A percentile compares a stretch with the other conserved stretches of the same genome.
Conservation (phyloP, 805 yeast species). For the Yamadazyma endophytica region DNA sequence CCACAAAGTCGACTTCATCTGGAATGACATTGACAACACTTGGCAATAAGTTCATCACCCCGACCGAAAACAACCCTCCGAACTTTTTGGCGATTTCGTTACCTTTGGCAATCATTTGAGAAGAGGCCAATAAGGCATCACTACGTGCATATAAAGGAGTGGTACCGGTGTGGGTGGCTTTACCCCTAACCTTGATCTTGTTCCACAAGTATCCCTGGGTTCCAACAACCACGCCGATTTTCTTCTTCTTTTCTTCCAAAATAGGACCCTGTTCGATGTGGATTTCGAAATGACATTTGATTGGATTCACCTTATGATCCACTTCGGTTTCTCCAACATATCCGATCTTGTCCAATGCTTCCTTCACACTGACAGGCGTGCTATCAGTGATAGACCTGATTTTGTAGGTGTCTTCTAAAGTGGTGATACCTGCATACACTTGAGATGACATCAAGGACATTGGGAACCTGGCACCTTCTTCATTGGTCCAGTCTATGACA, state of each 20-base stretch:
- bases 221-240: conserved; percentile 63
- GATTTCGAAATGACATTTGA: conserved; percentile 68
- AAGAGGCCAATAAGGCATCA: conserved; percentile 58
- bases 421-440: conserved; percentile 57
- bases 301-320: conserved; percentile 45
- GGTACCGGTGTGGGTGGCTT: conserved; percentile 71
- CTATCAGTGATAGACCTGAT: conserved; percentile 50
- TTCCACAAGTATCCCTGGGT: conserved; percentile 68
- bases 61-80: conserved; percentile 56
- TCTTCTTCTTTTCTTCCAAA: conserved; percentile 50
- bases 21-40: conserved; percentile 68
- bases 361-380: conserved; percentile 42
- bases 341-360: conserved; percentile 59
- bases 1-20: conserved; percentile 51
- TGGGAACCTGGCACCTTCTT: conserved; percentile 79
- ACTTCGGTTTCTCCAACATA: conserved; percentile 53
- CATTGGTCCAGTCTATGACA: conserved; percentile 68
- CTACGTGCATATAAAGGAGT: conserved; percentile 60
- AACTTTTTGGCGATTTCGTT: conserved; percentile 50
- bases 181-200: conserved; percentile 53
- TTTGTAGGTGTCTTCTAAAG: conserved; percentile 46
- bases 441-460: conserved; percentile 61
- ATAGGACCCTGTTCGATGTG: conserved; percentile 80
- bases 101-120: conserved; percentile 53
- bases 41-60: conserved; percentile 54